Evolutionary conservation across 2,329 filamentous ascomycete genomes (phyloP).

Genomic region (Ceratocystis colombiana): DNA sequence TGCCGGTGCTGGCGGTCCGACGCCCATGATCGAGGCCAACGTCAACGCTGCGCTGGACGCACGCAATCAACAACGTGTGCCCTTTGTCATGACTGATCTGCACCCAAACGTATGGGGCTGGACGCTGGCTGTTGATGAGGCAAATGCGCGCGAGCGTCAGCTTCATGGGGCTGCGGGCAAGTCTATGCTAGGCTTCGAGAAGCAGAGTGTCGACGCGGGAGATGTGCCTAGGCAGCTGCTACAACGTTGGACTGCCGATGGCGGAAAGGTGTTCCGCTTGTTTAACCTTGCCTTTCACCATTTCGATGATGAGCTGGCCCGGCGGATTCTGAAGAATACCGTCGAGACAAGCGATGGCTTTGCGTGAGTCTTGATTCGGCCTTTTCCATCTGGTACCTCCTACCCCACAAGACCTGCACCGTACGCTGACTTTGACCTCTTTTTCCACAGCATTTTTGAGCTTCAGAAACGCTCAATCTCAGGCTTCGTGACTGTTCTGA

Average conservation of each 20-base stretch:
- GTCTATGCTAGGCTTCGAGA: conserved; percentile 45
- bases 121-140: conserved; percentile 36
- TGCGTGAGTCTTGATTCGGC: conserved; percentile 32
- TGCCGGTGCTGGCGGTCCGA: conserved; percentile 62
- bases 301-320: conserved; percentile 55
- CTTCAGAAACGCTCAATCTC: conserved; percentile 55
- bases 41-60: conserved; percentile 38
- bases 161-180: conserved; percentile 32
- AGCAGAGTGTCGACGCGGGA: conserved; percentile 54
- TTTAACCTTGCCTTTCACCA: conserved; percentile 71
- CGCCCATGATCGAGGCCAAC: conserved; percentile 50
- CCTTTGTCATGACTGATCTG: conserved; percentile 56
- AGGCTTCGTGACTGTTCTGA: conserved; percentile 44
- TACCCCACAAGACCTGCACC: background rate
- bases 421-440: conserved; percentile 28
- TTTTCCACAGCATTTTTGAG: conserved; percentile 48
- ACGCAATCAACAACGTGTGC: conserved; percentile 29
- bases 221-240: conserved; percentile 45
- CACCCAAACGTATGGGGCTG: conserved; percentile 54
- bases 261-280: conserved; percentile 52
- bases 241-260: conserved; percentile 28
- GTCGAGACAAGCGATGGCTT: conserved; percentile 56
- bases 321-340: conserved; percentile 52
- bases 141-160: conserved; percentile 28
- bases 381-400: background rate